phyloP scores from a whole-genome alignment of 805 yeast genomes.

The Ogataea nakhonphanomensis region DNA sequence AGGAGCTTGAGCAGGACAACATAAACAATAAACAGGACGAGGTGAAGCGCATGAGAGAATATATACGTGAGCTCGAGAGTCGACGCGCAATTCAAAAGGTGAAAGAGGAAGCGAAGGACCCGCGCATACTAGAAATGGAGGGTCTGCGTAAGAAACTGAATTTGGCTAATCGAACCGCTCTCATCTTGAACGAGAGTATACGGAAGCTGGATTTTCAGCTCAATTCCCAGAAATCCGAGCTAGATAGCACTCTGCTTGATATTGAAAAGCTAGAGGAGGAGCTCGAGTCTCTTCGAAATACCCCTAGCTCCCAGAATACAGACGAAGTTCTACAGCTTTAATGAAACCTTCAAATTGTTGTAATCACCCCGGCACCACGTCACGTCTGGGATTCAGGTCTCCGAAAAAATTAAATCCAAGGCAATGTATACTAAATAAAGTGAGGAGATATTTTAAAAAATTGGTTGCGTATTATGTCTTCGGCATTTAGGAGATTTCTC shows the following conservation, averaged over 20 bases:
- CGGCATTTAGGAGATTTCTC: constrained; percentile 66
- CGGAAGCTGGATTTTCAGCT: constrained; percentile 10
- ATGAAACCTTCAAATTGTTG: neutral
- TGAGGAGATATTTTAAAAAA: neutral
- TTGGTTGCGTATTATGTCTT: constrained; percentile 31
- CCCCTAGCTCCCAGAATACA: neutral
- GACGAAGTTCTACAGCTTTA: neutral
- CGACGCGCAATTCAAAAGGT: constrained; percentile 1
- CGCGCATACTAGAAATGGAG: constrained; percentile 6
- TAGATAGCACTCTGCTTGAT: constrained; percentile 9
- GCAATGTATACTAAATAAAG: neutral
- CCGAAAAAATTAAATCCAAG: constrained; percentile 4
- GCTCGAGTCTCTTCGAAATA: constrained; percentile 7
- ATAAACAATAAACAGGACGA: constrained; percentile 17
- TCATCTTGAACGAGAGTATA: constrained; percentile 14
- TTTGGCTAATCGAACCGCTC: constrained; percentile 8
- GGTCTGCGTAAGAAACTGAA: constrained; percentile 5
- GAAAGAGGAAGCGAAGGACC: neutral
- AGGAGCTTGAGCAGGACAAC: constrained; percentile 2
- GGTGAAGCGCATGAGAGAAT: constrained; percentile 18
- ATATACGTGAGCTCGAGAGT: constrained; percentile 17
- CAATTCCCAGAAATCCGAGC: constrained; percentile 8
- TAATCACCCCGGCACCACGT: constrained; percentile 7
- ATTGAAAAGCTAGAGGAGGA: constrained; percentile 11
- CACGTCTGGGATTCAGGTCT: constrained; percentile 6